Base-by-base conservation (phyloP, 1,139 yeast species). In the Pichiaceae sp. region DNA sequence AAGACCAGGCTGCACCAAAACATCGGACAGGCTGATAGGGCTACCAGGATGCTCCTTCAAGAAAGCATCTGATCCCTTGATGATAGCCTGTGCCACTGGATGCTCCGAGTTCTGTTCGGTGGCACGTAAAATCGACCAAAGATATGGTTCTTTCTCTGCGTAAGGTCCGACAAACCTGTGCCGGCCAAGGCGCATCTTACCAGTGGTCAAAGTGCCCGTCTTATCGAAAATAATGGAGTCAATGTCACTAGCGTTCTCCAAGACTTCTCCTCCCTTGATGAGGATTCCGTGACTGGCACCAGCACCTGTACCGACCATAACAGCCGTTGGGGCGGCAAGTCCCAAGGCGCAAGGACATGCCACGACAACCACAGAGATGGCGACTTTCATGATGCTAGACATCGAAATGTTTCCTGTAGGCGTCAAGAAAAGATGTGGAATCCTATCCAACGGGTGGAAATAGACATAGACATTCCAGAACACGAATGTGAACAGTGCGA, bases 281-380 rank as follows among this genome's bases (percentile, higher is more conserved):
- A 93, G 66, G 11, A 91, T 83, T 19, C 98, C 98, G 58, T 86
- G 69, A 11, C 74, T 62, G 0, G 98, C 97, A 27, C 96, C 97
- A 21, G 86, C 82, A 19, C 98, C 98, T 2, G 97, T 89, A 5
- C 97, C 98, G 4, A 91, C 98, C 96, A 91, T 89, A 3, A 93
- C 85, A 0, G 98, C 98, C 1, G 98, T 91, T 0, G 98, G 98
- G 0, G 98, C 95, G 7, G 96, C 96, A 37, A 91, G 68, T 2
- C 98, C 98, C 24, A 91, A 64, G 0, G 97, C 97, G 69, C 97
- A 91, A 0, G 98, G 98, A 60, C 98, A 91, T 0, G 98, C 98
- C 34, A 91, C 96, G 11, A 91, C 96, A 47, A 91, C 74, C 7
- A 91, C 98, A 4, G 95, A 80, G 29, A 93, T 91, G n/a, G 95